Evolutionary conservation across 805 yeast species (phyloP), one percentile per base, ranked within the genome.

Genomic region (Wickerhamiella australiensis): DNA sequence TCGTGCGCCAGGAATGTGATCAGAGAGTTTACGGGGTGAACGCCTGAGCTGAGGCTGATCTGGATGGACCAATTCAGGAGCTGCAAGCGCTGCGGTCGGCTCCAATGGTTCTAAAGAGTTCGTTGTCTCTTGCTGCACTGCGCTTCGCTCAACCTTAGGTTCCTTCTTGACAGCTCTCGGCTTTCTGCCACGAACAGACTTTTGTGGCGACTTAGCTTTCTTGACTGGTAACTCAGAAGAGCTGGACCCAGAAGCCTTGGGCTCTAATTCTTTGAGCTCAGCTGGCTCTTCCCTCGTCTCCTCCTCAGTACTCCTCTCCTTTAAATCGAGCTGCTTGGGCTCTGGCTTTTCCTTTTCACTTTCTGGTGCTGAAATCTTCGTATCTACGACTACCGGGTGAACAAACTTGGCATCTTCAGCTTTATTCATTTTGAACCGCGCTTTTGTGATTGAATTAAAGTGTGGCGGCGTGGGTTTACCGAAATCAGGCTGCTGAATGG

Each of bases 361-460:
- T 17, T n/a, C n/a, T n/a, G n/a, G n/a, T n/a, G n/a, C n/a, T n/a
- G n/a, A n/a, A n/a, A n/a, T n/a, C n/a, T n/a, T n/a, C n/a, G n/a
- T n/a, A 5, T 15, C 27, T 13, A 18, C 46, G 5, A 42, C 38
- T 4, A 27, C 38, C 11, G 47, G 47, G 5, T 35, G 41, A 21
- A 45, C 47, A 15, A 33, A 45, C 17, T 25, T 22, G 22, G 41
- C 41, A 23, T 45, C 31, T n/a, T 27, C 35, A n/a, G 26, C 18
- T 17, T 17, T 18, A 25, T 25, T 42, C 18, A 37, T 37, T 38
- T 45, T 45, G 41, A 45, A 45, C 20, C 41, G 29, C n/a, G 47
- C 47, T 20, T 21, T 22, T 3, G 41, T 35, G 44, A 41, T 41
- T 5, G 44, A 41, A 15, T 36, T 33, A 17, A 45, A 23, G 31